Evolutionary conservation across 192 early-diverging fungal genomes (phyloP), one percentile per base, ranked within the genome.

Genomic region (Dissophora globulifera): DNA sequence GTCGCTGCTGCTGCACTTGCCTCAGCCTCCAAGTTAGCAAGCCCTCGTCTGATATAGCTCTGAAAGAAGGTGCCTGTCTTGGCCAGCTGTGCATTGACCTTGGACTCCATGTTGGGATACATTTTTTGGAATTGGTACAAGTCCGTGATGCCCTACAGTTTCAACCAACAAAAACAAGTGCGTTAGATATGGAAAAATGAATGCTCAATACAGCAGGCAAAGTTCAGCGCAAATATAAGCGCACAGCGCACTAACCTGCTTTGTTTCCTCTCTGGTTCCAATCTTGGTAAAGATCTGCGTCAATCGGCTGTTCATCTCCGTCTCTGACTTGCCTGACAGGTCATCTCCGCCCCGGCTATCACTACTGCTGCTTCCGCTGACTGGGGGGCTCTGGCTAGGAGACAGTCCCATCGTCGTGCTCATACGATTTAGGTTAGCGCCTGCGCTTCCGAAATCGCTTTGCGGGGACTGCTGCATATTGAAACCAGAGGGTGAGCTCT

Each of bases 111-210:
- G 31, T 87, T 79, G 29, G 92, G 93, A 68, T 93, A 85, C 58
- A 80, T 69, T 65, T 93, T 90, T 60, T 89, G 89, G 74, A 94
- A 90, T 54, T 86, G 82, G 72, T 94, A 92, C 41, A 95, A 75
- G 35, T 93, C 92, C 27, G 79, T 32, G 51, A 95, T 91, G 33
- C 89, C 93, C 85, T 88, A 56, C 5, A 50, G 19, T 31, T 17
- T 19, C 1, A 53, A 60, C 49, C 57, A 17, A 16, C 20, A 48
- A 40, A 41, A 33, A n/a, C n/a, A n/a, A n/a, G n/a, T n/a, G n/a
- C n/a, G n/a, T n/a, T n/a, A n/a, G n/a, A n/a, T n/a, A n/a, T n/a
- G n/a, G n/a, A n/a, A n/a, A n/a, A n/a, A n/a, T n/a, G n/a, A n/a
- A n/a, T n/a, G n/a, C n/a, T 30, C 6, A n/a, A 42, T 17, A 51